phyloP scores from a whole-genome alignment of 768 basidiomycete species.

The Lentinula sp. region DNA sequence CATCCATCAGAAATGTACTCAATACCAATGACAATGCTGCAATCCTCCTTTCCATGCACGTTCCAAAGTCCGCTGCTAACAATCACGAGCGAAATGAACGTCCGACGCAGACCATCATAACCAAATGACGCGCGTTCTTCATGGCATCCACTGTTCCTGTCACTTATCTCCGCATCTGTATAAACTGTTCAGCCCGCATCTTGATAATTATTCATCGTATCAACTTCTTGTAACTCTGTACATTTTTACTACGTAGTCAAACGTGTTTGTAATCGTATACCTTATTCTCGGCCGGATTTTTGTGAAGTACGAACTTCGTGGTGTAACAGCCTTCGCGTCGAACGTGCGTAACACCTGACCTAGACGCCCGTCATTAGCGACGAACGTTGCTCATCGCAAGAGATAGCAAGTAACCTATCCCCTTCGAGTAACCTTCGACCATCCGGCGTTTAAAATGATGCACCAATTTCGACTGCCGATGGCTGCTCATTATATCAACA shows the following conservation, averaged over 20 bases:
- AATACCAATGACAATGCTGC: constrained; percentile 62
- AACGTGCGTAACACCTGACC: neutral
- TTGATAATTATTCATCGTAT: constrained; percentile 6
- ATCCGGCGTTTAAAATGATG: neutral
- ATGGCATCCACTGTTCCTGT: neutral
- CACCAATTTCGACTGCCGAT: neutral
- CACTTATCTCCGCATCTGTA: constrained; percentile 11
- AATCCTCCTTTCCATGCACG: constrained; percentile 61
- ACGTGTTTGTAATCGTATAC: neutral
- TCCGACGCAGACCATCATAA: constrained; percentile 33
- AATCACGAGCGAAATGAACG: constrained; percentile 28
- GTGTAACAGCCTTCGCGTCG: neutral
- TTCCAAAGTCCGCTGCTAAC: constrained; percentile 20
- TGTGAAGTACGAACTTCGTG: neutral
- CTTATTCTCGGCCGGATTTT: neutral
- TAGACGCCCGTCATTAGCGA: neutral
- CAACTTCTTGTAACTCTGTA: neutral
- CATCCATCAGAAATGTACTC: constrained; percentile 65
- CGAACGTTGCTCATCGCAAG: neutral
- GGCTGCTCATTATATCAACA: neutral
- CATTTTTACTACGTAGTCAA: neutral
- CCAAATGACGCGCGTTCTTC: constrained; percentile 24
- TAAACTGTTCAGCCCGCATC: constrained; percentile 8
- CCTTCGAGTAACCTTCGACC: neutral
- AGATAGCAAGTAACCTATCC: neutral